phyloP scores from a whole-genome alignment of 1,139 yeast species.

The Hyphopichia fennica region DNA sequence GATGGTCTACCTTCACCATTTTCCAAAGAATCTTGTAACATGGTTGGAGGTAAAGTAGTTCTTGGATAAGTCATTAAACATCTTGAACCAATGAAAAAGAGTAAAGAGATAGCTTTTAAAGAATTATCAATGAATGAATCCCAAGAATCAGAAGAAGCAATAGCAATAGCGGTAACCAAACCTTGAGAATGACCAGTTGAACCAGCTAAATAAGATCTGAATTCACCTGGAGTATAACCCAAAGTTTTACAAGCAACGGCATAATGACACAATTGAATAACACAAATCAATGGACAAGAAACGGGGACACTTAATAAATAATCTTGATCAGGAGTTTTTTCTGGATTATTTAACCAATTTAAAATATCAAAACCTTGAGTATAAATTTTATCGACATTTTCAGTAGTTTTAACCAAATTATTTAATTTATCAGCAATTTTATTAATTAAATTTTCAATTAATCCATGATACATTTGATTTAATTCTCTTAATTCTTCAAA shows the following conservation, averaged over 20 bases:
- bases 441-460: constrained; percentile 69
- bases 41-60: constrained; percentile 91
- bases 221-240: constrained; percentile 88
- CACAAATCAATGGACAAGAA: constrained; percentile 93
- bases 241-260: constrained; percentile 83
- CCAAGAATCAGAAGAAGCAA: constrained; percentile 87
- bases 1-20: constrained; percentile 96
- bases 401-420: constrained; percentile 66
- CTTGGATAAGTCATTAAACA: constrained; percentile 89
- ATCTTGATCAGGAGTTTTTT: constrained; percentile 85
- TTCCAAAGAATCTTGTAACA: constrained; percentile 88
- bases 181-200: constrained; percentile 99
- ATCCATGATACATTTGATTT: constrained; percentile 71
- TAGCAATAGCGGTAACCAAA: constrained; percentile 87
- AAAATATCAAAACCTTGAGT: constrained; percentile 91
- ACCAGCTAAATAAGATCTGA: constrained; percentile 70
- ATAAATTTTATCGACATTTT: constrained; percentile 82
- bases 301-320: constrained; percentile 90
- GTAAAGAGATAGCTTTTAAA: constrained; percentile 74
- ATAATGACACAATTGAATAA: constrained; percentile 91
- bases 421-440: constrained; percentile 70
- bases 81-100: constrained; percentile 93
- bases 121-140: constrained; percentile 72
- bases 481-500: constrained; percentile 93
- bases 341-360: constrained; percentile 83